phyloP scores from a whole-genome alignment of 164 flowering plant species.

The Vitis rotundifolia region DNA sequence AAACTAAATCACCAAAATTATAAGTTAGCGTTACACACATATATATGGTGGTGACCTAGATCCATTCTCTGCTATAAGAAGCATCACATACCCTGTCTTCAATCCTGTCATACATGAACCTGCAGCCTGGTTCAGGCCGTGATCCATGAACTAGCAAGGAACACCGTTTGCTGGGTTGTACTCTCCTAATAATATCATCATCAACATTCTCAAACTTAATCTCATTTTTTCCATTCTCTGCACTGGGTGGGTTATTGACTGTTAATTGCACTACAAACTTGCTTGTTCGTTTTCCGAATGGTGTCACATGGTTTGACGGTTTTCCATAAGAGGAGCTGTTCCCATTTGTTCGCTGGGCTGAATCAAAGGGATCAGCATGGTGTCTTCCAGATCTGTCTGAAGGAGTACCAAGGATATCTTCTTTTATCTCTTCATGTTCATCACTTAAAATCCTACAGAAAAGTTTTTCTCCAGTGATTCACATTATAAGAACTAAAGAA shows the following conservation, averaged over 20 bases:
- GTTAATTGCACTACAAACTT: constrained; percentile 66
- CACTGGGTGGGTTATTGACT: constrained; percentile 35
- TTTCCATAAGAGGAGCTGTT: constrained; percentile 41
- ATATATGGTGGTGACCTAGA: constrained; percentile 3
- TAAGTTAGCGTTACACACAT: constrained; percentile 1
- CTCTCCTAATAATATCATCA: constrained; percentile 79
- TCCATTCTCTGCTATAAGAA: neutral
- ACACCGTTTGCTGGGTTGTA: constrained; percentile 58
- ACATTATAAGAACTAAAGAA: neutral
- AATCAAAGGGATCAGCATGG: constrained; percentile 41
- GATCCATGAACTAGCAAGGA: constrained; percentile 62
- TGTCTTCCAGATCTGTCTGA: constrained; percentile 24
- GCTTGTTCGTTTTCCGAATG: constrained; percentile 73
- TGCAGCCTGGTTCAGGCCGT: constrained; percentile 66
- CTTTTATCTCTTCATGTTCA: constrained; percentile 50
- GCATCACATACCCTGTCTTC: constrained; percentile 74
- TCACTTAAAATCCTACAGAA: constrained; percentile 59
- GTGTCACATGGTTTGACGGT: constrained; percentile 54
- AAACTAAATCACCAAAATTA: constrained; percentile 44
- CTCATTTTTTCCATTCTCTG: constrained; percentile 33
- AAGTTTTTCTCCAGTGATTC: neutral
- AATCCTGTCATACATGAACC: constrained; percentile 87
- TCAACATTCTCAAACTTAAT: constrained; percentile 40
- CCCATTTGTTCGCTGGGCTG: constrained; percentile 45
- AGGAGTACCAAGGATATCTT: constrained; percentile 55